A percentile compares a stretch with the other conserved stretches of the same genome.
Evolutionary conservation across 2,329 filamentous ascomycete species (phyloP).

Genomic region (Orbilia blumenaviensis): DNA sequence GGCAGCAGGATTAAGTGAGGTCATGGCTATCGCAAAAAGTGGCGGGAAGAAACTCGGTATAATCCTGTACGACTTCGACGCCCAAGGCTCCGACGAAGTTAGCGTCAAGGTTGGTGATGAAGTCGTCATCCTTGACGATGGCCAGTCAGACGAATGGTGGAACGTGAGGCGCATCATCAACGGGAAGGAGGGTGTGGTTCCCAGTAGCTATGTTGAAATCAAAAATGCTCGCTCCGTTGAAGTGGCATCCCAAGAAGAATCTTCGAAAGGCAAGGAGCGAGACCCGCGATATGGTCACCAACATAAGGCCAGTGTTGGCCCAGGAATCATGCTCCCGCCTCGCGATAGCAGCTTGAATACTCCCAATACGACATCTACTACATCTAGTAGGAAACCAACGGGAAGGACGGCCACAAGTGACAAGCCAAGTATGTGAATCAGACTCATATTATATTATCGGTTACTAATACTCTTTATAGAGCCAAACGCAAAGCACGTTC

Average conservation of each 20-base stretch:
- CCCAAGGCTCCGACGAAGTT: conserved; percentile 95
- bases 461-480: conserved; percentile 65
- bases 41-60: conserved; percentile 69
- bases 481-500: conserved; percentile 81
- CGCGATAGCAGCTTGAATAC: conserved; percentile 78
- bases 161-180: conserved; percentile 90
- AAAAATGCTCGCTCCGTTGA: conserved; percentile 61
- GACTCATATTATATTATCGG: conserved; percentile 30
- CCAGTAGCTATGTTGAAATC: conserved; percentile 93
- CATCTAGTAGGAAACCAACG: conserved; percentile 30
- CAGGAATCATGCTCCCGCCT: conserved; percentile 77
- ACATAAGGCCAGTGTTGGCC: conserved; percentile 68
- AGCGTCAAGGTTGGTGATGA: conserved; percentile 90
- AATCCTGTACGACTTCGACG: conserved; percentile 96
- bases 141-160: conserved; percentile 98
- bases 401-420: conserved; percentile 44
- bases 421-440: conserved; percentile 55
- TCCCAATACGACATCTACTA: conserved; percentile 26
- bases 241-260: conserved; percentile 72
- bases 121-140: conserved; percentile 86
- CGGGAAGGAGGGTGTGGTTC: conserved; percentile 93
- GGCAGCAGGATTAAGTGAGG: conserved; percentile 80
- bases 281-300: conserved; percentile 57
- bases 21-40: conserved; percentile 80
- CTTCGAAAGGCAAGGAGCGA: conserved; percentile 78